Evolutionary conservation across 208 protist genomes (phyloP), one percentile per base, ranked within the genome.

Genomic region (Entamoeba histolytica): DNA sequence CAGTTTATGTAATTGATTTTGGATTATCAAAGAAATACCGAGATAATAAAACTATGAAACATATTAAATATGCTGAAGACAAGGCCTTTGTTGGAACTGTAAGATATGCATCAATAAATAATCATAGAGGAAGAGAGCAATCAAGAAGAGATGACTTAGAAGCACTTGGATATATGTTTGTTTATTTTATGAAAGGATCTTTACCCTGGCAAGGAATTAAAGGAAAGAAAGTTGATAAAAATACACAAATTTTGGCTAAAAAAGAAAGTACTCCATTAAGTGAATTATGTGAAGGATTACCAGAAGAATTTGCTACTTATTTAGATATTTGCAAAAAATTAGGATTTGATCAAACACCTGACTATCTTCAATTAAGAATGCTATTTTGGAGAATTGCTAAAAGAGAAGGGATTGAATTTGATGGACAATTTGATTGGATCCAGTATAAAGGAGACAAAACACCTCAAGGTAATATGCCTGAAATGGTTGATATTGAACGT

Each of bases 361-460:
- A 99, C 95, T 99, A 99, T 96, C 95, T 95, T 19, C 99, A 99
- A 95, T 96, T 99, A 61, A 96, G 98, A 91, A 98, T 99, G 93
- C 95, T 99, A 49, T 98, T 99, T 92, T 95, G 28, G 39, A 91
- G 17, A 39, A 39, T 91, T 17, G 99, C 99, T 94, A 96, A 98
- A 31, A 96, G 97, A 61, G 97, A 99, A 94, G 97, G 98, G 8
- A 99, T 97, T 95, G 96, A 97, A 93, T 98, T 98, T 92, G 98
- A 99, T 96, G 98, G 98, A 95, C 96, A 98, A 55, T 99, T 98
- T 95, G 98, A 99, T 96, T 99, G 98, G 98, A 98, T 31, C 49
- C 28, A 35, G 4, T 87, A 39, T n/a, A 87, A 87, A 87, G 61
- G 61, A 87, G 28, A 87, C 17, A 87, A 87, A 23, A n/a, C 28